These are phyloP conservation scores for Poterioochromonas sp. DNA, from an alignment of 352 stramenopile genomes.

Conservation along the genomic window DNA sequence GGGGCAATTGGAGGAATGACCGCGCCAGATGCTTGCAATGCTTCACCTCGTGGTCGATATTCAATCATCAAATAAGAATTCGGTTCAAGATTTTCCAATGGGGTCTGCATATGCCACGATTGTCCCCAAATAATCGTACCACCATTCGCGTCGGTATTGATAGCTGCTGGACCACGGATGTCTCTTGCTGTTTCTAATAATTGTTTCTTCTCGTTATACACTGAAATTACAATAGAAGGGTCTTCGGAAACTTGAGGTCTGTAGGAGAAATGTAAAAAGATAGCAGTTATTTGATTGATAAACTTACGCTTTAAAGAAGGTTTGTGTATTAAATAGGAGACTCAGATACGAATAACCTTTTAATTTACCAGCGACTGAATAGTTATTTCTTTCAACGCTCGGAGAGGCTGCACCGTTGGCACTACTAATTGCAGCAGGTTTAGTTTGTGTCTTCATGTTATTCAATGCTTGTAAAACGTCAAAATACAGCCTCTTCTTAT, in stretches of 20 bases:
- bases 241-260: background rate
- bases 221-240: background rate
- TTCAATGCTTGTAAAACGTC: background rate
- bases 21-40: background rate
- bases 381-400: background rate
- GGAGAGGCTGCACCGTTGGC: background rate
- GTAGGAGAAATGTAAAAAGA: background rate
- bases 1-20: background rate
- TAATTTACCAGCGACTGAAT: background rate
- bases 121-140: constrained; percentile 56
- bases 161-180: background rate
- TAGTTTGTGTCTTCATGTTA: no score
- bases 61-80: constrained; percentile 44
- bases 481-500: background rate
- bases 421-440: background rate
- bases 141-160: background rate
- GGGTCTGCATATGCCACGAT: constrained; percentile 83
- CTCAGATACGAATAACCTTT: constrained; percentile 31
- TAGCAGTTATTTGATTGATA: background rate
- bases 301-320: background rate
- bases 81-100: constrained; percentile 70
- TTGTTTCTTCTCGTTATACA: constrained; percentile 1
- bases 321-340: background rate
- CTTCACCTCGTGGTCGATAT: background rate
- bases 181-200: background rate